Conservation (phyloP, 2,329 filamentous ascomycete species). For the Lachnellula cervina region DNA sequence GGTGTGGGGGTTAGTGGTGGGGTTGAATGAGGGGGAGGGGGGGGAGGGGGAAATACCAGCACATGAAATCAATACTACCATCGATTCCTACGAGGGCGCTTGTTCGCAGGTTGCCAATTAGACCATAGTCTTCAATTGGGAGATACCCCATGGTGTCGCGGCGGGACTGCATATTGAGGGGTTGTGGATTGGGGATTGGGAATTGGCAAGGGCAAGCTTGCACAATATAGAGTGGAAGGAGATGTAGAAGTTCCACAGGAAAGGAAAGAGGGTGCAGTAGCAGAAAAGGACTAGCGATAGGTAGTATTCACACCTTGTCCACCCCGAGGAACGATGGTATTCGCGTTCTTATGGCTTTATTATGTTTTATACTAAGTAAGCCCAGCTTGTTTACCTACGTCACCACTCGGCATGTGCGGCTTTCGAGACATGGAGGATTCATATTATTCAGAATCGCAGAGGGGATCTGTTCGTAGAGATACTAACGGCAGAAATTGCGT, state of each 20-base stretch:
- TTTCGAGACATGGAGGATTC: too few species aligned
- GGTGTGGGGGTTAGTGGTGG: slow-evolving; percentile 1
- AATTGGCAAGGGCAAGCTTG: neutral
- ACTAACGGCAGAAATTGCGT: too few species aligned
- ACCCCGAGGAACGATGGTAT: too few species aligned
- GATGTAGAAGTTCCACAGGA: neutral
- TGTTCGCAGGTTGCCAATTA: slow-evolving; percentile 77
- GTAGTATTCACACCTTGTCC: too few species aligned
- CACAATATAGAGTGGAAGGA: neutral
- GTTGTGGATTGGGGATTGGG: neutral
- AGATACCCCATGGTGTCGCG: slow-evolving; percentile 28
- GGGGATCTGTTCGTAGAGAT: too few species aligned
- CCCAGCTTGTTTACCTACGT: too few species aligned
- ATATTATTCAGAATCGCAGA: too few species aligned
- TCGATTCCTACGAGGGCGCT: slow-evolving; percentile 71
- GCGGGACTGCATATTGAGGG: slow-evolving; percentile 3
- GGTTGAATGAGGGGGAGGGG: neutral
- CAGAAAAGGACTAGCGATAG: too few species aligned
- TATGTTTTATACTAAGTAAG: too few species aligned
- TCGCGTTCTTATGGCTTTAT: too few species aligned
- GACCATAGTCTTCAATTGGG: slow-evolving; percentile 68
- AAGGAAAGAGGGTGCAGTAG: neutral
- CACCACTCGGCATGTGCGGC: too few species aligned
- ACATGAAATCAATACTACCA: slow-evolving; percentile 73
- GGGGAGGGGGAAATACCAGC: slow-evolving; percentile 47